Conservation (phyloP, 768 basidiomycete genomes). For the Lentinula detonsa region DNA sequence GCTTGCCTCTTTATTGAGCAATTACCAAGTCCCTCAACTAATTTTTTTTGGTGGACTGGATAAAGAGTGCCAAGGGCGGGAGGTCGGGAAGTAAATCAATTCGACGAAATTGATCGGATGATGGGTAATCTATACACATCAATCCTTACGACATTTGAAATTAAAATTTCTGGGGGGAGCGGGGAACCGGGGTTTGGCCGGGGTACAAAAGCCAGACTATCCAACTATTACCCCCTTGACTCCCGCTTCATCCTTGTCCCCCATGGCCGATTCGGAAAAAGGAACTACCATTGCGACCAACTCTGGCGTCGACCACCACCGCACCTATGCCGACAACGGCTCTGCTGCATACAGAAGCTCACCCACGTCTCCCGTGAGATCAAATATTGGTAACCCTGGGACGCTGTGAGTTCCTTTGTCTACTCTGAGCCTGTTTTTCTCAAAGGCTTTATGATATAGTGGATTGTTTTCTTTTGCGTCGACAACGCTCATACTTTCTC, state of each 20-base stretch:
- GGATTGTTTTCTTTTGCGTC: conserved; percentile 82
- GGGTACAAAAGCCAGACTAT: neutral
- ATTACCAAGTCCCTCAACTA: too few relatives aligned
- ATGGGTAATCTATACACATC: neutral
- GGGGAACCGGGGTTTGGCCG: neutral
- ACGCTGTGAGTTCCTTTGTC: conserved; percentile 34
- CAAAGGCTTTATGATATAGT: conserved; percentile 26
- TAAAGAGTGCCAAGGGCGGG: neutral
- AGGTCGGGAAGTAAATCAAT: neutral
- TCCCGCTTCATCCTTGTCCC: neutral
- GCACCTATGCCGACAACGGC: conserved; percentile 10
- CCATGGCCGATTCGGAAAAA: conserved; percentile 29
- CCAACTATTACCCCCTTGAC: neutral
- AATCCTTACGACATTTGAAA: neutral
- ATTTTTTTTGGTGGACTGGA: too few relatives aligned
- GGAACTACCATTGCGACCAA: conserved; percentile 21
- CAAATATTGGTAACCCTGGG: conserved; percentile 53
- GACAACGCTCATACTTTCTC: conserved; percentile 72
- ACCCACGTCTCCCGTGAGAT: conserved; percentile 17
- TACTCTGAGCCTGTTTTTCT: neutral
- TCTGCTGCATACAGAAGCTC: conserved; percentile 15
- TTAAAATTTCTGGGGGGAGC: neutral
- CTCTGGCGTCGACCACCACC: conserved; percentile 7
- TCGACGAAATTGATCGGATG: neutral
- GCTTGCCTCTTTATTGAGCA: too few relatives aligned